Conservation (phyloP, 208 protist species). For the Acanthamoeba lenticulata region DNA sequence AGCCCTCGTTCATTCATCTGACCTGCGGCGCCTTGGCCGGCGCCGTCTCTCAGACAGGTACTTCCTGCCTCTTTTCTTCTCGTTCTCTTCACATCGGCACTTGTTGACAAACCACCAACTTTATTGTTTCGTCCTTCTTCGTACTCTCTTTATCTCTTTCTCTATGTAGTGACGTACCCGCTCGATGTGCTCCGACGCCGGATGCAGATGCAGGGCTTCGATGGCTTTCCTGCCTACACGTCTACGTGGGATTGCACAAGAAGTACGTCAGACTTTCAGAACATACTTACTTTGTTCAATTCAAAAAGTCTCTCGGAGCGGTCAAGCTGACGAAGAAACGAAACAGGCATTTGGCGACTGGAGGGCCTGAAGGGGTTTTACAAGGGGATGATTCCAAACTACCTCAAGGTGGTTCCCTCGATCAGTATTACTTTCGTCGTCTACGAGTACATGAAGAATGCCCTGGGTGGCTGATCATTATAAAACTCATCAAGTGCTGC, state of each 20-base stretch:
- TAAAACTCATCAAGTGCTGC: neutral
- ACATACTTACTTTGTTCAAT: neutral
- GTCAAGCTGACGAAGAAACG: too few species aligned
- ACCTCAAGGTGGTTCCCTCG: constrained; percentile 79
- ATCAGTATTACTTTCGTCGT: constrained; percentile 76
- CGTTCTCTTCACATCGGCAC: too few species aligned
- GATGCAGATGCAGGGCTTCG: constrained; percentile 79
- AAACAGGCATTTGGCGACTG: constrained; percentile 4
- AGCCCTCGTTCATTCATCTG: constrained; percentile 38
- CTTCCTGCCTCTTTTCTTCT: too few species aligned
- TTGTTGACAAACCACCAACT: too few species aligned
- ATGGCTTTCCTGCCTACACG: constrained; percentile 19
- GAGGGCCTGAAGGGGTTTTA: constrained; percentile 74
- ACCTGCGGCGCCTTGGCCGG: constrained; percentile 76
- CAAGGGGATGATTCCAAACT: constrained; percentile 79
- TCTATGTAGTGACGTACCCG: constrained; percentile 76
- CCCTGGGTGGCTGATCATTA: constrained; percentile 46
- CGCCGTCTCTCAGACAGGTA: constrained; percentile 76
- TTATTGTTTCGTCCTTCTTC: too few species aligned
- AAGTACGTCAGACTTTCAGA: too few species aligned
- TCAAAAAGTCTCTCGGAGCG: too few species aligned
- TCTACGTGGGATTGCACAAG: constrained; percentile 55
- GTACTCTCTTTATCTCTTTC: neutral
- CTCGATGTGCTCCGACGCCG: constrained; percentile 76
- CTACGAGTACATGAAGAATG: constrained; percentile 78